Conservation (phyloP, 441 rosid species). For the Pelargonium citronellum region DNA sequence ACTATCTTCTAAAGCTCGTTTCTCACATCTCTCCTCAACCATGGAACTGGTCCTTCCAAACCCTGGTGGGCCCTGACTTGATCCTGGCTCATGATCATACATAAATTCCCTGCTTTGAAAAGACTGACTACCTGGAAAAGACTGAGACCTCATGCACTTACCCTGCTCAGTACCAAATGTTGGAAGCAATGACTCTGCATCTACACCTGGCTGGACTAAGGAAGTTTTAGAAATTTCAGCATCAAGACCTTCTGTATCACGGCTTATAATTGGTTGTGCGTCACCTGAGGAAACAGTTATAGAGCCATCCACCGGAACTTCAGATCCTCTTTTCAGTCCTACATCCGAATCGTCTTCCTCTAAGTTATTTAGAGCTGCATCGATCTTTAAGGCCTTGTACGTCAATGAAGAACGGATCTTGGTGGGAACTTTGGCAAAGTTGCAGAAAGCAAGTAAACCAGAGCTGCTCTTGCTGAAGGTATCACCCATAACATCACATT, state of each 20-base stretch:
- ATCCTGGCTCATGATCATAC: constrained; percentile 37
- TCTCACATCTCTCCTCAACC: constrained; percentile 62
- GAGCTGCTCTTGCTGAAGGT: constrained; percentile 35
- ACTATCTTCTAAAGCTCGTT: constrained; percentile 43
- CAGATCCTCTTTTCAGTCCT: constrained; percentile 31
- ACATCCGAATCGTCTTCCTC: constrained; percentile 36
- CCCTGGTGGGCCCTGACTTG: constrained; percentile 31
- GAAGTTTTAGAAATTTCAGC: constrained; percentile 32
- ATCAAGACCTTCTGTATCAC: constrained; percentile 28
- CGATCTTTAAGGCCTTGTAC: constrained; percentile 38
- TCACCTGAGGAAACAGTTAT: constrained; percentile 26
- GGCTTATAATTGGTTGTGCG: constrained; percentile 26
- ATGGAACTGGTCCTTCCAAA: constrained; percentile 45
- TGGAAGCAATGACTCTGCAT: constrained; percentile 31
- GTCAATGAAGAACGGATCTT: constrained; percentile 72
- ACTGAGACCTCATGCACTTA: constrained; percentile 51
- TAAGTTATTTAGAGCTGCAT: constrained; percentile 32
- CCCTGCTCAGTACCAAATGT: constrained; percentile 34
- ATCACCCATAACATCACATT: constrained; percentile 30
- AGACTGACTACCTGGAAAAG: constrained; percentile 42
- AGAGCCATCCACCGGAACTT: constrained; percentile 29
- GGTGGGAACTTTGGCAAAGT: constrained; percentile 75
- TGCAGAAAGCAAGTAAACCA: constrained; percentile 65
- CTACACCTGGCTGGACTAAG: constrained; percentile 30
- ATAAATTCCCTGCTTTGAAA: constrained; percentile 22